Base-by-base conservation (phyloP, 148 eudicot genomes). In the Rhododendron mucronatum region DNA sequence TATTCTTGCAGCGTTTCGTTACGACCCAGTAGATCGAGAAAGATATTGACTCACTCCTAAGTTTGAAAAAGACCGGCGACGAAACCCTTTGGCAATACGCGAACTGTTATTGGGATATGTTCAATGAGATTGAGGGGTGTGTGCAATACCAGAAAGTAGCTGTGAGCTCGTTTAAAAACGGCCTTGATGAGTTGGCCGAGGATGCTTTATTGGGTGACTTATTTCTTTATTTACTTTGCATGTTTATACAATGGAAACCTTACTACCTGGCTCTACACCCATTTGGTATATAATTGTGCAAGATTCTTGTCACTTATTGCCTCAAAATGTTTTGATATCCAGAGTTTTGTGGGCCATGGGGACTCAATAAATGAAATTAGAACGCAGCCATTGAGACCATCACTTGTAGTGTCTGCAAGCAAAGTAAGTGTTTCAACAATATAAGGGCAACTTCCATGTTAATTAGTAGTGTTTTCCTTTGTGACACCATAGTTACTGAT, bases 301-400 rank as follows among this genome's bases (percentile, higher is more conserved):
- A 23, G 76, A 39, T 75, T 59, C 45, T 50, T 41, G 26, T 35
- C 33, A 37, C 26, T 11, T 78, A 44, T n/a, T 45, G 15, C 18
- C 28, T 82, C 55, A 16, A 53, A 67, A 35, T 89, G 50, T 47
- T 53, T 86, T n/a, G 50, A 81, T 86, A 45, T 81, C 5, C 92
- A 97, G 99, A 95, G 98, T 88, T 92, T 93, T 78, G 99, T 95
- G 61, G 99, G 99, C 74, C 99, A 97, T 90, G 99, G 99, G 53
- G 98, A 97, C 88, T 95, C 99, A 12, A 89, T 97, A 21, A 97
- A 97, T 87, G 99, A 97, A 87, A 97, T 97, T 78, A 92, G 94
- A 87, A 95, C 99, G 61, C 99, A 97, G 87, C 85, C 96, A 28
- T 80, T 97, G 86, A 95, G 88, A 84, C 96, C 98, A 48, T 93